Evolutionary conservation across 2,329 filamentous ascomycete genomes (phyloP).

Genomic region (Macrophomina tecta): DNA sequence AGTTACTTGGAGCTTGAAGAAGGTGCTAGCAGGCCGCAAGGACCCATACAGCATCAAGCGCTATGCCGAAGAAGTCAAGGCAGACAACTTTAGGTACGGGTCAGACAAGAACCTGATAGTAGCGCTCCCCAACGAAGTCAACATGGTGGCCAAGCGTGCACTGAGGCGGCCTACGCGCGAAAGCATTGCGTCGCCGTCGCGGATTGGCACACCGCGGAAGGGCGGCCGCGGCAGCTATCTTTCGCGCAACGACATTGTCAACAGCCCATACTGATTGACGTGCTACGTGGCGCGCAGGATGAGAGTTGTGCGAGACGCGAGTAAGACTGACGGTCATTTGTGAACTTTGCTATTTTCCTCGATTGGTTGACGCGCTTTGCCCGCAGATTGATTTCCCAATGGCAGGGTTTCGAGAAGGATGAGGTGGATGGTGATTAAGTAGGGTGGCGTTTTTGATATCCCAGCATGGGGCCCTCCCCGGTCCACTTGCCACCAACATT

Average conservation of each 20-base stretch:
- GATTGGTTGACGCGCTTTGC: neutral
- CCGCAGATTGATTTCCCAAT: neutral
- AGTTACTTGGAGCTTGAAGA: slow-evolving; percentile 94
- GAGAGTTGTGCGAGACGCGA: neutral
- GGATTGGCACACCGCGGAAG: slow-evolving; percentile 45
- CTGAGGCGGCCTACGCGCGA: slow-evolving; percentile 89
- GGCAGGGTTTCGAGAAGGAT: neutral
- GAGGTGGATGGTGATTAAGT: neutral
- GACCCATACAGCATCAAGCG: slow-evolving; percentile 96
- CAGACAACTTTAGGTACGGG: slow-evolving; percentile 97
- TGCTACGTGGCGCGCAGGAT: neutral
- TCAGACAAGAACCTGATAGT: slow-evolving; percentile 98
- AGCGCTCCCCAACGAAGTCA: slow-evolving; percentile 93
- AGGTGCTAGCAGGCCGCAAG: slow-evolving; percentile 79
- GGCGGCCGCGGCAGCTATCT: slow-evolving; percentile 69
- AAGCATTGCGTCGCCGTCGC: slow-evolving; percentile 75
- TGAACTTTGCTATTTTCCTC: neutral
- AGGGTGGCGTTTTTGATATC: slow-evolving; percentile 23
- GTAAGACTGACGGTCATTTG: no score
- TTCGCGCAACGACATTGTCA: slow-evolving; percentile 82
- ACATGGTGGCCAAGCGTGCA: slow-evolving; percentile 89
- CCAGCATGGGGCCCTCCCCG: slow-evolving; percentile 5
- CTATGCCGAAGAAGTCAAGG: slow-evolving; percentile 93
- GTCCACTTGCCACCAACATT: slow-evolving; percentile 4
- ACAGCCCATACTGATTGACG: slow-evolving; percentile 63